Evolutionary conservation across 371 early-diverging fungal genomes (phyloP).

Genomic region (Fennellomyces sp.): DNA sequence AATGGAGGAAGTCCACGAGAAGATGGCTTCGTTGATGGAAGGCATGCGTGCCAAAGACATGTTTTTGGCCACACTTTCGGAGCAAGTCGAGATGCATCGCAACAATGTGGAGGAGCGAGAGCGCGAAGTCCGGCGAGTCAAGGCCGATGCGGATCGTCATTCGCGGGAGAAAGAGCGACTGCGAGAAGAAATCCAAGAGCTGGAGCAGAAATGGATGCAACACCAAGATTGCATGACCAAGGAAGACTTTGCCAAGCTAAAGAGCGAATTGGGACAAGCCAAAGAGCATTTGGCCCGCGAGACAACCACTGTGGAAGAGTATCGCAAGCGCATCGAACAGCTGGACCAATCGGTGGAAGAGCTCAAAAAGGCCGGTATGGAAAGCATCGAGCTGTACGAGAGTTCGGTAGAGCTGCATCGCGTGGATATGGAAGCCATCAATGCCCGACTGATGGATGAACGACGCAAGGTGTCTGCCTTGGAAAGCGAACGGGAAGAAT

Average conservation of each 20-base stretch:
- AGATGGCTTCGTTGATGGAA: slow-evolving; percentile 46
- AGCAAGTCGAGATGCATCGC: slow-evolving; percentile 49
- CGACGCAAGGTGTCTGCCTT: slow-evolving; percentile 36
- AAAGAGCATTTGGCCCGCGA: slow-evolving; percentile 36
- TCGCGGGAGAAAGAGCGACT: slow-evolving; percentile 43
- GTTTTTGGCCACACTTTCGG: slow-evolving; percentile 45
- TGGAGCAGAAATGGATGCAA: slow-evolving; percentile 35
- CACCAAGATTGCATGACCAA: slow-evolving; percentile 41
- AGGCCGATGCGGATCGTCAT: slow-evolving; percentile 44
- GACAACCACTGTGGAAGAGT: slow-evolving; percentile 25
- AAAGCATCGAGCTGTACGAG: slow-evolving; percentile 59
- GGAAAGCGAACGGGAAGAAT: slow-evolving; percentile 34
- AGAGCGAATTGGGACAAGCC: slow-evolving; percentile 26
- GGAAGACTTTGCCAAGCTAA: slow-evolving; percentile 39
- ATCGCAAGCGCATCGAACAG: slow-evolving; percentile 25
- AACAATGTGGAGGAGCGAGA: slow-evolving; percentile 53
- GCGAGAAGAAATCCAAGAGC: slow-evolving; percentile 38
- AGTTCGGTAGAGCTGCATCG: slow-evolving; percentile 50
- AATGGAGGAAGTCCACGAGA: slow-evolving; percentile 56
- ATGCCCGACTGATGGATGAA: slow-evolving; percentile 41
- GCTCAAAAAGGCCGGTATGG: slow-evolving; percentile 54
- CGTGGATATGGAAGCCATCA: slow-evolving; percentile 52
- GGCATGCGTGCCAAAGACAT: slow-evolving; percentile 55
- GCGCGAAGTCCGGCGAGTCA: slow-evolving; percentile 45
- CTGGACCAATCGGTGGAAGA: slow-evolving; percentile 49